Base-by-base conservation (phyloP, 2,329 filamentous ascomycete species). In the Trichoderma sp. region DNA sequence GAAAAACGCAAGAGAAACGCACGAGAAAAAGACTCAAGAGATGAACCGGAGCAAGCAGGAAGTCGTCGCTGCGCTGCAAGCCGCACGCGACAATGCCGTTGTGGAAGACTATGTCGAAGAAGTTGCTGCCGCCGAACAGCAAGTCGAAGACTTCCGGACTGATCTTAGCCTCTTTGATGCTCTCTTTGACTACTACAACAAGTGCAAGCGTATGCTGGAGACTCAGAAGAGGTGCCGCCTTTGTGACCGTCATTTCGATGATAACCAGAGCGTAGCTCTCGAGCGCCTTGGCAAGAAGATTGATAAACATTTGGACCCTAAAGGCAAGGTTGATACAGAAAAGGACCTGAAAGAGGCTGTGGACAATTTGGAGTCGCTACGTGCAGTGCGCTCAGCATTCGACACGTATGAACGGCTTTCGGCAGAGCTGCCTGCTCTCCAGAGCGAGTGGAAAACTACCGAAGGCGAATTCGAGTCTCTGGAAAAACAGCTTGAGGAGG, bases 221-320 rank as follows among this genome's bases (percentile, higher is more conserved):
- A 83, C 87, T 37, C 86, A 91, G 64, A 91, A 92, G 72, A 86
- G 86, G 53, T 98, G 94, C 76, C 85, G 88, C 37, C 87, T 95
- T 25, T 98, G 94, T 75, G 84, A 87, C 52, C 87, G 93, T 64
- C 78, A 83, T 4, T 93, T 97, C 76, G 81, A 82, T 78, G 87
- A 87, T 74, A 80, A 84, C 73, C 81, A 82, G 72, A 84, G 79
- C 35, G 87, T 86, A 73, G 89, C 77, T 64, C 72, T 86, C 70
- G 88, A 84, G n/a, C 86, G 82, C 63, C 84, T 97, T 69, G 80
- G 89, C 59, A 84, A 86, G 48, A 90, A 89, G 73, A 84, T 97
- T 37, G 84, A 90, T 68, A 84, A 87, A 65, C 84, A 86, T 56
- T 83, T 89, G 25, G 83, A 87, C 52, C 88, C 88, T 37, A 85